phyloP scores from a whole-genome alignment of 2,329 filamentous ascomycete genomes.

The Xylaria digitata region DNA sequence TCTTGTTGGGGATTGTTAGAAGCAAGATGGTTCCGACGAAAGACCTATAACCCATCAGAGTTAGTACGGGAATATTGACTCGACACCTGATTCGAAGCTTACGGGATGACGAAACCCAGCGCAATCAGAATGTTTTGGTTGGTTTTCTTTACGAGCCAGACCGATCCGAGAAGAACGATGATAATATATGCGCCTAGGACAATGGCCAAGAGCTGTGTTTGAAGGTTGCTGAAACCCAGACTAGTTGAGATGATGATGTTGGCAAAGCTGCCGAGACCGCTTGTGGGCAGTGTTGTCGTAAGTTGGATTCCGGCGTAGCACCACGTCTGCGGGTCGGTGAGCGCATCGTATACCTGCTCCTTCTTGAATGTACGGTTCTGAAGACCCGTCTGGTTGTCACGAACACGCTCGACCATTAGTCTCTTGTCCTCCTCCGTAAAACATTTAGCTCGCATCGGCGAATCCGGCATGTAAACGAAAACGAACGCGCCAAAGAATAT shows the following conservation, averaged over 20 bases:
- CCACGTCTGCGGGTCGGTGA: constrained; percentile 74
- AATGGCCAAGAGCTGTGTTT: constrained; percentile 81
- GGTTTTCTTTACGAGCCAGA: constrained; percentile 75
- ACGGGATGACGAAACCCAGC: constrained; percentile 73
- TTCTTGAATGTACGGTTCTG: constrained; percentile 65
- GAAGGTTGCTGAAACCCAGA: constrained; percentile 72
- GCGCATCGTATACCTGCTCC: constrained; percentile 61
- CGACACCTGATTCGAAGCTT: constrained; percentile 48
- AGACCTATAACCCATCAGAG: constrained; percentile 59
- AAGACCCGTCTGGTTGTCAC: constrained; percentile 70
- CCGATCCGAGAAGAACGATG: constrained; percentile 72
- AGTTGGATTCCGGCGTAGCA: constrained; percentile 74
- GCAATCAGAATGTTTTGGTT: constrained; percentile 76
- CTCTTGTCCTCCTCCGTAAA: constrained; percentile 74
- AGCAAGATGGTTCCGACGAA: constrained; percentile 78
- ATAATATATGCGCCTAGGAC: constrained; percentile 81
- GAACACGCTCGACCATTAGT: constrained; percentile 70
- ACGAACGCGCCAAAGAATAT: constrained; percentile 74
- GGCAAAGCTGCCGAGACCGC: constrained; percentile 77
- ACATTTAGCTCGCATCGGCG: constrained; percentile 77
- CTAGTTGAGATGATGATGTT: constrained; percentile 75
- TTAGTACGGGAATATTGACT: background rate
- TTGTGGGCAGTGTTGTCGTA: constrained; percentile 78
- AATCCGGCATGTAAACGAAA: constrained; percentile 73
- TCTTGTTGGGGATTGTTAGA: constrained; percentile 72